Percentiles rank a stretch among this genome's conserved stretches.
Evolutionary conservation across 2,329 filamentous ascomycete genomes (phyloP).

Genomic region (Neurospora sp.): DNA sequence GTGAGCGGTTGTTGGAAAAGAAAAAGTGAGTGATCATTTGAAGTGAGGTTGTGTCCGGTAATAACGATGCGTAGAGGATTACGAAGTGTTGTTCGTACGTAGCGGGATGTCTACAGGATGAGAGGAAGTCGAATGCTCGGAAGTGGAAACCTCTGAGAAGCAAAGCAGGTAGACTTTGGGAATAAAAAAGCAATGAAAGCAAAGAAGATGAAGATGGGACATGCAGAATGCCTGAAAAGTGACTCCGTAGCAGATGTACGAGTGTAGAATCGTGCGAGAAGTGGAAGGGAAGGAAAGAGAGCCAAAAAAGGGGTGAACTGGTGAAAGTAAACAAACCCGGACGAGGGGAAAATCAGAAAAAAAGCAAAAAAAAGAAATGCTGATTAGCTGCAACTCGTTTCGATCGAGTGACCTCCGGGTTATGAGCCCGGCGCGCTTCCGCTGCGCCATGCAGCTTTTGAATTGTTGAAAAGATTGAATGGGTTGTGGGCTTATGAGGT

Average conservation of each 20-base stretch:
- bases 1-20: background rate
- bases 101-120: background rate
- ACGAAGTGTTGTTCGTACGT: background rate
- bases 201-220: too few species aligned
- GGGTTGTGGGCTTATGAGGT: background rate
- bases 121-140: background rate
- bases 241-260: background rate
- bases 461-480: rapidly evolving
- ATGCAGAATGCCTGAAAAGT: background rate
- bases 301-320: background rate
- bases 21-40: background rate
- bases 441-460: conserved; percentile 7
- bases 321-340: background rate
- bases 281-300: background rate
- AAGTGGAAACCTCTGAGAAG: too few species aligned
- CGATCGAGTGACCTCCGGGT: conserved; percentile 13
- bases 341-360: background rate
- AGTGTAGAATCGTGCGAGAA: background rate
- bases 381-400: conserved; percentile 10
- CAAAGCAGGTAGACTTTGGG: too few species aligned
- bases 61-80: background rate
- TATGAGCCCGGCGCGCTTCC: conserved; percentile 13
- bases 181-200: too few species aligned
- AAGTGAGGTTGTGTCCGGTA: background rate
- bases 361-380: conserved; percentile 1